Conservation (phyloP, 306 rosid species). For the Vicia villosa region DNA sequence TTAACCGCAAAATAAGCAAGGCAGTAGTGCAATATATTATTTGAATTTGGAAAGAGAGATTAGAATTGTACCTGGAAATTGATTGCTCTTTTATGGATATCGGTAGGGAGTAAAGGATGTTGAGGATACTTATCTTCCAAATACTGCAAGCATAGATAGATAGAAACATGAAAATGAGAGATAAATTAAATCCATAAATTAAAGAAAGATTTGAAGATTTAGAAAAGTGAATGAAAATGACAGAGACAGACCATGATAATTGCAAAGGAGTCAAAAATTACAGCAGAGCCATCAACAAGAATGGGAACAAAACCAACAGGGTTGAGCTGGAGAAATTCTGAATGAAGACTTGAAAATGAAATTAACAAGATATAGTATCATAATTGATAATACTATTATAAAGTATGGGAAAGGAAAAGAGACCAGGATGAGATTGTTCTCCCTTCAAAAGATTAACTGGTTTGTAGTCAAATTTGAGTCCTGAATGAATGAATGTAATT, state of each 20-base stretch:
- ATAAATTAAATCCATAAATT: neutral
- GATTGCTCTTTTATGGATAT: conserved; percentile 59
- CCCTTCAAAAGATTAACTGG: conserved; percentile 60
- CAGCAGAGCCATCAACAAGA: conserved; percentile 57
- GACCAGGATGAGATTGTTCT: conserved; percentile 63
- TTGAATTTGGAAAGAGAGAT: no score
- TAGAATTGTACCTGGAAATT: conserved; percentile 65
- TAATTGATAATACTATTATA: neutral
- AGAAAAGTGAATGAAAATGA: neutral
- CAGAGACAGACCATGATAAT: conserved; percentile 54
- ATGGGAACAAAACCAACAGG: conserved; percentile 73
- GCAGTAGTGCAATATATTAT: neutral
- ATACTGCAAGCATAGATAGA: conserved; percentile 46
- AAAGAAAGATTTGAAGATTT: neutral
- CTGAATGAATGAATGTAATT: conserved; percentile 30
- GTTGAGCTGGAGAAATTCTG: conserved; percentile 66
- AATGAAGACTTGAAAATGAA: neutral
- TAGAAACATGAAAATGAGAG: neutral
- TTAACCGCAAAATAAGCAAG: neutral
- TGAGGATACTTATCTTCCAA: conserved; percentile 85
- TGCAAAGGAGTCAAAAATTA: conserved; percentile 69
- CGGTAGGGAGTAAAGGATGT: conserved; percentile 68
- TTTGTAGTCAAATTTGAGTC: conserved; percentile 57
- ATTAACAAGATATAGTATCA: neutral
- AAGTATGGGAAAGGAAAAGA: neutral